Conservation (phyloP, 306 rosid species). For the Gynostemma pentaphyllum region DNA sequence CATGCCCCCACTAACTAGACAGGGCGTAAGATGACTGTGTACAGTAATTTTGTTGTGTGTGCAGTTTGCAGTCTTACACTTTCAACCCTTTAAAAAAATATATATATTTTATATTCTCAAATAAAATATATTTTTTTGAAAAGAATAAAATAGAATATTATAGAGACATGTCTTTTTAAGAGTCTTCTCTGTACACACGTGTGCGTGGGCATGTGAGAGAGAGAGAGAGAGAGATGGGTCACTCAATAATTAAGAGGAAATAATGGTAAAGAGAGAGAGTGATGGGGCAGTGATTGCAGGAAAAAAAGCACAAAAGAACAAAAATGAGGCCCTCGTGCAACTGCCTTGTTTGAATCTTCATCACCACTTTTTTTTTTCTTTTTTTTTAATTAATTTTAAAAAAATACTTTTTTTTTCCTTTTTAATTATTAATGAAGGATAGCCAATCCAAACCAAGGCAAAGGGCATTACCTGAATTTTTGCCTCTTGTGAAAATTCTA, state of each 20-base stretch:
- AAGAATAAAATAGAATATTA: too few relatives aligned
- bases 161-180: too few relatives aligned
- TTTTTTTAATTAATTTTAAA: not conserved
- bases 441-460: slow-evolving; percentile 4
- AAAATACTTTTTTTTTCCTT: not conserved
- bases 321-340: slow-evolving; percentile 96
- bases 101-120: too few relatives aligned
- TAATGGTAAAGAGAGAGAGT: not conserved
- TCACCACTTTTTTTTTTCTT: slow-evolving; percentile 28
- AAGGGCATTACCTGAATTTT: slow-evolving; percentile 19
- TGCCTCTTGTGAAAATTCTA: too few relatives aligned
- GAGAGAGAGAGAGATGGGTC: not conserved
- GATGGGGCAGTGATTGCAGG: not conserved
- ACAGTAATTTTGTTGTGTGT: too few relatives aligned
- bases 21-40: too few relatives aligned
- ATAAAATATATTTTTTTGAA: too few relatives aligned
- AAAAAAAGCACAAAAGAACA: slow-evolving; percentile 39
- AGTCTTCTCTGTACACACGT: slow-evolving; percentile 6
- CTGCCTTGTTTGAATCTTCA: slow-evolving; percentile 38
- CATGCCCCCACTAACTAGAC: too few relatives aligned
- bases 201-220: slow-evolving; percentile 10
- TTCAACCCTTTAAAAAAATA: too few relatives aligned
- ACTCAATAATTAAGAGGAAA: not conserved
- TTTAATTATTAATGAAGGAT: slow-evolving; percentile 7
- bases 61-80: too few relatives aligned